Evolutionary conservation across 495 filamentous ascomycete genomes (phyloP).

Genomic region (Tetracladium setigerum): DNA sequence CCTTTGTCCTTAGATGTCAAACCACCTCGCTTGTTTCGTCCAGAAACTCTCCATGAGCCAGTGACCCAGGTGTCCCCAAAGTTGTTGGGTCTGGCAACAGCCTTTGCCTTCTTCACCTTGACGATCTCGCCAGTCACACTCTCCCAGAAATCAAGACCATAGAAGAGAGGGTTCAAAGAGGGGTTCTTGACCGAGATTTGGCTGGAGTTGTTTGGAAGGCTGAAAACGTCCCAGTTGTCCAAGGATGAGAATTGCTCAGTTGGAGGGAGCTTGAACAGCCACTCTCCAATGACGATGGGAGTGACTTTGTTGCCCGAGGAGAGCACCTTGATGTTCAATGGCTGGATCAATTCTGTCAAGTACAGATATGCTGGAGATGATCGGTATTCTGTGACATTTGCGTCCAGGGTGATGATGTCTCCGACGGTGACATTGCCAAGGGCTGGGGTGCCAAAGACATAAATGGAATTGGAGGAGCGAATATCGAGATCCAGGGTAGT

Average conservation of each 20-base stretch:
- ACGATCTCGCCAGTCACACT: conserved; percentile 51
- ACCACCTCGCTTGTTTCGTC: conserved; percentile 44
- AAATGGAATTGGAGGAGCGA: conserved; percentile 45
- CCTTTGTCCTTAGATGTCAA: conserved; percentile 42
- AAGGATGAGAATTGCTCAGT: conserved; percentile 42
- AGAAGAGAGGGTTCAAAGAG: conserved; percentile 39
- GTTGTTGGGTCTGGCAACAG: conserved; percentile 41
- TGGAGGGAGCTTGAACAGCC: conserved; percentile 37
- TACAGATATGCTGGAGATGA: conserved; percentile 42
- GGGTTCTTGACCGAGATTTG: conserved; percentile 47
- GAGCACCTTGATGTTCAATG: conserved; percentile 36
- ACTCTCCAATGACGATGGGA: conserved; percentile 46
- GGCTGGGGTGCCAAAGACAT: conserved; percentile 41
- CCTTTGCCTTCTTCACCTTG: conserved; percentile 37
- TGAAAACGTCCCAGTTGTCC: conserved; percentile 46
- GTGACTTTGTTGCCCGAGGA: conserved; percentile 37
- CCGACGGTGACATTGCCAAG: conserved; percentile 40
- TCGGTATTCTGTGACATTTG: conserved; percentile 48
- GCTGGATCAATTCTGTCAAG: conserved; percentile 45
- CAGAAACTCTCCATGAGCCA: conserved; percentile 45
- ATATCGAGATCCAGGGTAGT: conserved; percentile 37
- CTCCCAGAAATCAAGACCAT: conserved; percentile 61
- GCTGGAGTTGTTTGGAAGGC: conserved; percentile 42
- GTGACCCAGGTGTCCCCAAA: conserved; percentile 57
- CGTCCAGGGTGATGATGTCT: conserved; percentile 48